Conservation (phyloP, 2,329 filamentous ascomycete species). For the Karstenula rhodostoma region DNA sequence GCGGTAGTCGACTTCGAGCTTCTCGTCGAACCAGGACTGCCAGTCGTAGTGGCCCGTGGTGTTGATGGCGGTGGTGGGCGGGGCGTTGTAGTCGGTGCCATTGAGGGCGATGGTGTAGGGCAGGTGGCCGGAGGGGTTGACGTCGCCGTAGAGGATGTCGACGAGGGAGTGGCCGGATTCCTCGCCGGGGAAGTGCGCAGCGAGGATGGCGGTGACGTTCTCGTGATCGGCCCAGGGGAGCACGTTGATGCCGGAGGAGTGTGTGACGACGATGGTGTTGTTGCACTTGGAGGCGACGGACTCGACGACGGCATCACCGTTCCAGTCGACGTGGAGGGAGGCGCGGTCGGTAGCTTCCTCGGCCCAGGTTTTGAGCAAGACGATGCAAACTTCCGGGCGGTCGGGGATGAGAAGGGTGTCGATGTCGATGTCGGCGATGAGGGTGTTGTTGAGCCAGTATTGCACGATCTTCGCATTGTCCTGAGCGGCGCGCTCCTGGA, state of each 20-base stretch:
- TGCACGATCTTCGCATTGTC: constrained; percentile 53
- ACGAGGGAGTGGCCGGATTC: constrained; percentile 52
- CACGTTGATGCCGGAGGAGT: constrained; percentile 54
- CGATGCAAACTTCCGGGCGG: constrained; percentile 59
- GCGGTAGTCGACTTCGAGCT: constrained; percentile 80
- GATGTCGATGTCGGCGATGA: constrained; percentile 42
- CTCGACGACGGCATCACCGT: constrained; percentile 53
- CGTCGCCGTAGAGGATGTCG: constrained; percentile 72
- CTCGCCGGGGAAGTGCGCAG: constrained; percentile 53
- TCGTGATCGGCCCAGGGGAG: constrained; percentile 53
- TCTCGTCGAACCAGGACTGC: constrained; percentile 63
- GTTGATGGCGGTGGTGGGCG: constrained; percentile 52
- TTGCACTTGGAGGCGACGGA: constrained; percentile 56
- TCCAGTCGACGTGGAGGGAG: constrained; percentile 53
- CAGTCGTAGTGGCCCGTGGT: constrained; percentile 52
- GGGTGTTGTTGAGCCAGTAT: constrained; percentile 55
- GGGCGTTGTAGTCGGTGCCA: constrained; percentile 69
- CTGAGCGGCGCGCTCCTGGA: constrained; percentile 41
- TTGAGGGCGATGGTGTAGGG: constrained; percentile 85
- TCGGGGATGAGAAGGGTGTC: constrained; percentile 22
- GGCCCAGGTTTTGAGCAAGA: constrained; percentile 66
- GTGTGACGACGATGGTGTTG: constrained; percentile 61
- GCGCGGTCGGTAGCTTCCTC: constrained; percentile 55
- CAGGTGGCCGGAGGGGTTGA: constrained; percentile 79
- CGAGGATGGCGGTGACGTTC: constrained; percentile 54